Evolutionary conservation across 768 basidiomycete genomes (phyloP).

Genomic region (Mycena rosella): DNA sequence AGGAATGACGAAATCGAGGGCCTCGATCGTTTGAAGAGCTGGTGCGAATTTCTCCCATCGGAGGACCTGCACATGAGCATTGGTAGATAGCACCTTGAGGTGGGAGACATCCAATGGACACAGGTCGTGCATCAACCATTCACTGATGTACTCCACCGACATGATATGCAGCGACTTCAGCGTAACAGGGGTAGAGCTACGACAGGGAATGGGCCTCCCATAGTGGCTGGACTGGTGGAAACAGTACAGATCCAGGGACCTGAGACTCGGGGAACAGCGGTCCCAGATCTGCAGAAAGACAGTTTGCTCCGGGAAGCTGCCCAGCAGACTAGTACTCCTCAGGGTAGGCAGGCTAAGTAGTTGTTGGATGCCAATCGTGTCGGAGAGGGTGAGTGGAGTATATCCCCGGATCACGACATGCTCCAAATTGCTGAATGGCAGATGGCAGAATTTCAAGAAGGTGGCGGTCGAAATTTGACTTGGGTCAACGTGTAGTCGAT

Average conservation of each 20-base stretch:
- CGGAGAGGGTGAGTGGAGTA: too few relatives aligned
- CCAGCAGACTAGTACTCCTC: neutral
- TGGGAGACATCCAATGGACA: too few relatives aligned
- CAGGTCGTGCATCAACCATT: too few relatives aligned
- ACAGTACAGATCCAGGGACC: neutral
- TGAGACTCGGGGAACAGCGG: neutral
- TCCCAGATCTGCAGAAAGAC: neutral
- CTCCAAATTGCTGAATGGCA: neutral
- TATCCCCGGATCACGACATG: too few relatives aligned
- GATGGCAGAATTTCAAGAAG: neutral
- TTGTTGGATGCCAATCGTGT: neutral
- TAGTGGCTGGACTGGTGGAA: neutral
- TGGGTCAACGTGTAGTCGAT: neutral
- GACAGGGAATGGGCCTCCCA: neutral
- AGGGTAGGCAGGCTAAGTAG: neutral
- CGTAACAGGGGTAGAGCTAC: too few relatives aligned
- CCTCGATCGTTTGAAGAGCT: too few relatives aligned
- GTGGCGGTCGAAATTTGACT: neutral
- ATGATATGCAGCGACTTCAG: too few relatives aligned
- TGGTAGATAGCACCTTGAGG: too few relatives aligned
- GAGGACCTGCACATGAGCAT: too few relatives aligned
- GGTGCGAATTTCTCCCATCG: too few relatives aligned
- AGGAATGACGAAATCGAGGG: too few relatives aligned
- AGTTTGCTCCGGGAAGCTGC: neutral
- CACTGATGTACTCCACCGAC: too few relatives aligned